A percentile compares a stretch with the other conserved stretches of the same genome.
Conservation (phyloP, 331 rosid species). For the Ulmus americana region DNA sequence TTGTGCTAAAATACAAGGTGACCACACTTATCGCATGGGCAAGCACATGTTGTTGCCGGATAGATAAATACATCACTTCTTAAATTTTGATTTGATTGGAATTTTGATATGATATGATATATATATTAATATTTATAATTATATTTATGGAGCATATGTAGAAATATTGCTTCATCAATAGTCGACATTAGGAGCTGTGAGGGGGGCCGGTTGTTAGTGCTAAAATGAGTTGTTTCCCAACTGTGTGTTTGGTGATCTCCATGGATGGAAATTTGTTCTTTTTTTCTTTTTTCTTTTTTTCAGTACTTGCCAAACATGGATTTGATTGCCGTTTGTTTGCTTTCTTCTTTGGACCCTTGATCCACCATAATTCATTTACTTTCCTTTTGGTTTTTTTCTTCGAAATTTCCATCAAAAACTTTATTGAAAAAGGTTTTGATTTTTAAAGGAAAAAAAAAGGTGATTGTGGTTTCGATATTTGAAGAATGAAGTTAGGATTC, state of each 20-base stretch:
- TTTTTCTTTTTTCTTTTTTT: constrained; percentile 30
- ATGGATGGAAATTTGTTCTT: constrained; percentile 31
- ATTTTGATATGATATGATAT: constrained; percentile 2
- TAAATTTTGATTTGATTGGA: constrained; percentile 1
- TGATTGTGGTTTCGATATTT: neutral
- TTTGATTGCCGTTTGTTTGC: constrained; percentile 58
- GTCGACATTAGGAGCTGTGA: constrained; percentile 25
- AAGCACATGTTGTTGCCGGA: constrained; percentile 33
- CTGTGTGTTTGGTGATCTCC: constrained; percentile 28
- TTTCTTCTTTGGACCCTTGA: constrained; percentile 33
- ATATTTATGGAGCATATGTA: constrained; percentile 11
- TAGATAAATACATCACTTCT: neutral
- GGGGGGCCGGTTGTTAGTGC: constrained; percentile 30
- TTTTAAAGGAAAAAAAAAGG: neutral
- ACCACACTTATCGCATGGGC: constrained; percentile 14
- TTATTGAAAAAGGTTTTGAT: no score
- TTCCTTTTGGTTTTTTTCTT: neutral
- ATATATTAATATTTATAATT: neutral
- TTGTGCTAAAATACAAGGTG: constrained; percentile 1
- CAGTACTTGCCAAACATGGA: constrained; percentile 53
- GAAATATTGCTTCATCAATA: constrained; percentile 18
- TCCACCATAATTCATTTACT: constrained; percentile 13
- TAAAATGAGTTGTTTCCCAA: constrained; percentile 41
- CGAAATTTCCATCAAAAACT: neutral
- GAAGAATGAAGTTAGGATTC: neutral